Conservation (phyloP, 2,329 filamentous ascomycete genomes). For the Cladophialophora chaetospira region DNA sequence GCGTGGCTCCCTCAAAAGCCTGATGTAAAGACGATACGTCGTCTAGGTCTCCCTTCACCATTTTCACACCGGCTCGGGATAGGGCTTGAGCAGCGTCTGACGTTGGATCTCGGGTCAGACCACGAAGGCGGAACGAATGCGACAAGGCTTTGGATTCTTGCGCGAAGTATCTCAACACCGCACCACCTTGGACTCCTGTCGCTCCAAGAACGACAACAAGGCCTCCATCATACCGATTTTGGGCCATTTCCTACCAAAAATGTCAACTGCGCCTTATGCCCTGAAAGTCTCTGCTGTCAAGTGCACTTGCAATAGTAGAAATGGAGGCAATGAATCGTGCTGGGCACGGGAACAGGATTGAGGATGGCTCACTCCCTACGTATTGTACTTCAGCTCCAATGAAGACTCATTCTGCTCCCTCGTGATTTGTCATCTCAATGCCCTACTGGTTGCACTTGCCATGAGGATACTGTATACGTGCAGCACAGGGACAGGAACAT, state of each 20-base stretch:
- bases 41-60: not conserved
- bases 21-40: not conserved
- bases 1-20: not conserved
- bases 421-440: not conserved
- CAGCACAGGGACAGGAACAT: too few species aligned
- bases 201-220: not conserved
- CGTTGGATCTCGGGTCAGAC: not conserved
- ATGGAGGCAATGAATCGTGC: too few species aligned
- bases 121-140: not conserved
- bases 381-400: not conserved
- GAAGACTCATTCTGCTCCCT: not conserved
- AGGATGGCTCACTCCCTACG: too few species aligned
- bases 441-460: too few species aligned
- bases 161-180: not conserved
- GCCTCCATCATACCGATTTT: not conserved
- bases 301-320: not conserved
- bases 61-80: not conserved
- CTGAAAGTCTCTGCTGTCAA: not conserved
- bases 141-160: not conserved
- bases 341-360: too few species aligned
- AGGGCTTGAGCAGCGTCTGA: not conserved
- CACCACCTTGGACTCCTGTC: not conserved
- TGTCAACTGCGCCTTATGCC: not conserved
- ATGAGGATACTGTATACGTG: too few species aligned
- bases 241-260: not conserved